These are phyloP conservation scores for Yarrowia sp. DNA, from an alignment of 805 yeast species.

Conservation along the genomic window DNA sequence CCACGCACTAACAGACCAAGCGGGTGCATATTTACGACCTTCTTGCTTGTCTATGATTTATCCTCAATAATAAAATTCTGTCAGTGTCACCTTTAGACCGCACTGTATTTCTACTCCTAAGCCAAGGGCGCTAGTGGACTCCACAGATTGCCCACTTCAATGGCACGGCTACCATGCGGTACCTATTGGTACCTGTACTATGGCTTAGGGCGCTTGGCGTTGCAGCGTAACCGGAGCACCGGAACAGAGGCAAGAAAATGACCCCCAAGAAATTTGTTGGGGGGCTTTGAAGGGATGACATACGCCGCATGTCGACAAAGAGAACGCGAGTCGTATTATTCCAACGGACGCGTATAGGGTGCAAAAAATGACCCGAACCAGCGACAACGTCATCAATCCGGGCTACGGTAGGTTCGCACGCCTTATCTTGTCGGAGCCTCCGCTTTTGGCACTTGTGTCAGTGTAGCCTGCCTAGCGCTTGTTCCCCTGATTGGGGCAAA, in stretches of 20 bases:
- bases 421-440: neutral
- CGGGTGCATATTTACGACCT: neutral
- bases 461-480: neutral
- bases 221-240: too few species aligned
- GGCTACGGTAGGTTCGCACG: neutral
- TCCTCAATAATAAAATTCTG: neutral
- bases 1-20: neutral
- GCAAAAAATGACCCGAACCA: neutral
- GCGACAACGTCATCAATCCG: neutral
- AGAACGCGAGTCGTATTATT: neutral
- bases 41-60: neutral
- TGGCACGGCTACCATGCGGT: neutral
- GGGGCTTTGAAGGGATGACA: neutral
- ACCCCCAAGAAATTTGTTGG: neutral
- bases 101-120: neutral
- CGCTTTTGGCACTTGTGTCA: neutral
- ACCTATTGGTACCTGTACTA: neutral
- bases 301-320: too few species aligned
- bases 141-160: neutral
- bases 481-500: neutral
- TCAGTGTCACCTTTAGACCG: neutral
- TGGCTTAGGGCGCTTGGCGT: neutral
- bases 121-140: neutral
- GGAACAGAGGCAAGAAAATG: neutral
- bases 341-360: neutral